Base-by-base conservation (phyloP, 1,284 basidiomycete genomes). In the Apiotrichum gracile region DNA sequence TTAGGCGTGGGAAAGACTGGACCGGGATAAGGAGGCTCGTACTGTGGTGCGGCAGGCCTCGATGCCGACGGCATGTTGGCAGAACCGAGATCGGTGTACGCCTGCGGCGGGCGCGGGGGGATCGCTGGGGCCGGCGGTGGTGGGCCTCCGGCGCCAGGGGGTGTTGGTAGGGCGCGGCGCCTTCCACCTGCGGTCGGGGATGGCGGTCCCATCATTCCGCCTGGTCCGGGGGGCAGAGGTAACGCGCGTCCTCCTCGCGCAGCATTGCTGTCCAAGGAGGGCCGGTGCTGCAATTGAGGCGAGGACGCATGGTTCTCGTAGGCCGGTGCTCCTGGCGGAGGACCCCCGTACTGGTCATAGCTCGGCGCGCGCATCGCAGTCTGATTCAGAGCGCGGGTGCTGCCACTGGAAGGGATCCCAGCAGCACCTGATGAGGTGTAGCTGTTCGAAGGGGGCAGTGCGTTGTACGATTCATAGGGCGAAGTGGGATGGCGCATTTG, bases 11-110 rank as follows among this genome's bases (percentile, higher is more conserved):
- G 41, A 27, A 22, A 17, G 7, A 34, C 8, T 10, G 43, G 29
- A 22, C 43, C 43, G 43, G 43, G 43, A 22, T 29, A 19, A 2
- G 43, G 43, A 45, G 43, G 43, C 31, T 45, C 43, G 43, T 45
- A 45, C 31, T 24, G 17, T 16, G 41, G 41, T n/a, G 41, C n/a
- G 27, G n/a, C n/a, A n/a, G 41, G 41, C 26, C 41, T 26, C 41
- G n/a, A 10, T 26, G 27, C 41, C 14, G 7, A n/a, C 6, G 27
- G n/a, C 19, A 19, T 8, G 21, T 34, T 33, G 41, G 41, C 3
- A 6, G 41, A 42, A 4, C 41, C 26, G 8, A 17, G 16, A 14
- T 42, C 41, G 9, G 41, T 17, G 21, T 45, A 45, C 10, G 43
- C 22, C n/a, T 33, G 43, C 14, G 27, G 43, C 5, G 43, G 43